Conservation (phyloP, 108 stramenopile genomes). For the Nannochloropsis gaditana region DNA sequence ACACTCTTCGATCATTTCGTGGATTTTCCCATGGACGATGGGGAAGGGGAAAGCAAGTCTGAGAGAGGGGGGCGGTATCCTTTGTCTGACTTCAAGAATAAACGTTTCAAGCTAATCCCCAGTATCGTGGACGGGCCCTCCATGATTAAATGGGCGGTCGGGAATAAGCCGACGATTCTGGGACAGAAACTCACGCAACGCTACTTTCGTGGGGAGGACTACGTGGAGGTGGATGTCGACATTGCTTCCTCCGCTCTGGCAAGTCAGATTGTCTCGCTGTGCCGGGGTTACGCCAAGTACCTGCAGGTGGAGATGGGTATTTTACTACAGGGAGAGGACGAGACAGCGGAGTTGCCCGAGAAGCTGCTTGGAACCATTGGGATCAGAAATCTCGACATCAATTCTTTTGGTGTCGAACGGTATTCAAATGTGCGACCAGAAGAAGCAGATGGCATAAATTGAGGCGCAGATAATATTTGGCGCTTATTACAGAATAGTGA, state of each 20-base stretch:
- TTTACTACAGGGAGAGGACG: constrained; percentile 46
- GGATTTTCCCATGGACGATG: not conserved
- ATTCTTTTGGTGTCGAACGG: not conserved
- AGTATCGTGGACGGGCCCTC: constrained; percentile 56
- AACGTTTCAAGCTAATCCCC: constrained; percentile 59
- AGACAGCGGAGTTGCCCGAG: not conserved
- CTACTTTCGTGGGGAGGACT: constrained; percentile 49
- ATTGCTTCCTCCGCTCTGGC: constrained; percentile 49
- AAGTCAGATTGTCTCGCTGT: constrained; percentile 44
- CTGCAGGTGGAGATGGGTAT: constrained; percentile 57
- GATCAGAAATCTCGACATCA: not conserved
- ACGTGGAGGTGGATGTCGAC: constrained; percentile 59
- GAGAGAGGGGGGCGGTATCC: not conserved
- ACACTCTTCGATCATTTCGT: not conserved
- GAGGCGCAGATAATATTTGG: too few species aligned
- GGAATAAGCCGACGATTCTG: constrained; percentile 56
- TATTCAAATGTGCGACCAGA: not conserved
- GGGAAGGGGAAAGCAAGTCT: not conserved
- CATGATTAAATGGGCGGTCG: constrained; percentile 50
- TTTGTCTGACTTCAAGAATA: not conserved
- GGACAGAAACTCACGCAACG: constrained; percentile 55
- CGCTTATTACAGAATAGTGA: too few species aligned
- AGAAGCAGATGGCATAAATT: not conserved
- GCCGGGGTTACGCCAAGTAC: constrained; percentile 37
- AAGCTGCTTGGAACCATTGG: not conserved